phyloP scores from a whole-genome alignment of 306 rosid genomes.

The Mimosa bimucronata region DNA sequence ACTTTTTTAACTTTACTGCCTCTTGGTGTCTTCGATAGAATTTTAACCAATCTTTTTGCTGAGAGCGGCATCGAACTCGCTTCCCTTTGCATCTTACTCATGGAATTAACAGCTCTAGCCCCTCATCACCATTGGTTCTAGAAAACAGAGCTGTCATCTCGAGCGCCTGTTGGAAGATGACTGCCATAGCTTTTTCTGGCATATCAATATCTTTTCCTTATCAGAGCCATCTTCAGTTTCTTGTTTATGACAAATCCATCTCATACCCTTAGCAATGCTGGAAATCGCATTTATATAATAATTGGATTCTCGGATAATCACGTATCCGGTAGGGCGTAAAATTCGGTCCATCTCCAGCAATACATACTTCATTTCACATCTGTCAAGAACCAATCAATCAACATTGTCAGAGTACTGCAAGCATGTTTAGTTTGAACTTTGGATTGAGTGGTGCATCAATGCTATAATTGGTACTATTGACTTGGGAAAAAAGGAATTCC shows the following conservation, averaged over 20 bases:
- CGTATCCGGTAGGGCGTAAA: constrained; percentile 76
- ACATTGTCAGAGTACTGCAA: constrained; percentile 26
- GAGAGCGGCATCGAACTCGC: constrained; percentile 55
- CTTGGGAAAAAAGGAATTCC: constrained; percentile 29
- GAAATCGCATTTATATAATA: constrained; percentile 79
- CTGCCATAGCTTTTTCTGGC: constrained; percentile 95
- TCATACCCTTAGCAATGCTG: constrained; percentile 69
- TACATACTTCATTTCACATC: constrained; percentile 92
- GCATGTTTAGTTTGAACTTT: background rate
- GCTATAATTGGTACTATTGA: background rate
- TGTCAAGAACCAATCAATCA: constrained; percentile 38
- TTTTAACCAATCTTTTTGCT: constrained; percentile 48
- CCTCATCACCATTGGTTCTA: constrained; percentile 22
- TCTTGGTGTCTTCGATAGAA: constrained; percentile 40
- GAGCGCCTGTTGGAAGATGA: constrained; percentile 64
- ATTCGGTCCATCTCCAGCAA: constrained; percentile 96
- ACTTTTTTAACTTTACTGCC: constrained; percentile 43
- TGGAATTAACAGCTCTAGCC: constrained; percentile 25
- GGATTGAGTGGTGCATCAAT: background rate
- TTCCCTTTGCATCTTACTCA: constrained; percentile 43
- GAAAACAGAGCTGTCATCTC: constrained; percentile 53
- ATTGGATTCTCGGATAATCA: constrained; percentile 76
- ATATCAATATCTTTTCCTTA: constrained; percentile 83
- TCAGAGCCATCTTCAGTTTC: constrained; percentile 66
- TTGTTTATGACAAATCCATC: constrained; percentile 90